A percentile compares a stretch with the other conserved stretches of the same genome.
Evolutionary conservation across 2,329 filamentous ascomycete species (phyloP).

Genomic region (Emergomyces pasteurianus): DNA sequence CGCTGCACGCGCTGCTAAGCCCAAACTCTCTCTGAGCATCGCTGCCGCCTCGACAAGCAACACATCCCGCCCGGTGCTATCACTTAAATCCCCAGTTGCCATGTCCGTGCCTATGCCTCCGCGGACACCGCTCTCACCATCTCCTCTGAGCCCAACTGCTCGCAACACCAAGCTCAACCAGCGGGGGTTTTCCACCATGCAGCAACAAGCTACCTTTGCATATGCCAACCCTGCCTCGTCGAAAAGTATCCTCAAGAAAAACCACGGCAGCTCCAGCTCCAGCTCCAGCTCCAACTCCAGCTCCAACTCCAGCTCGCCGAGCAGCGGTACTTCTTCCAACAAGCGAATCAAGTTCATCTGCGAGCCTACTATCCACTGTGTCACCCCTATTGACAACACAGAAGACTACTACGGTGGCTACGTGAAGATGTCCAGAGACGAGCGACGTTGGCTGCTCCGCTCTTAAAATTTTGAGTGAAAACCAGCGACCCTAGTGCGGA

Average conservation of each 20-base stretch:
- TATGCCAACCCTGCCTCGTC: conserved; percentile 35
- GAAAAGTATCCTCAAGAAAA: conserved; percentile 39
- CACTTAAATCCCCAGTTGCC: conserved; percentile 32
- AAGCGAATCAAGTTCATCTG: conserved; percentile 34
- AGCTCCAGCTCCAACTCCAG: too few relatives aligned
- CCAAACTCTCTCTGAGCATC: conserved; percentile 38
- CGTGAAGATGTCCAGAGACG: conserved; percentile 34
- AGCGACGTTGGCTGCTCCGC: conserved; percentile 33
- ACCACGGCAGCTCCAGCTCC: neutral
- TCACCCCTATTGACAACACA: conserved; percentile 37
- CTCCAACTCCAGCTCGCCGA: conserved; percentile 4
- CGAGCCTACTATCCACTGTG: conserved; percentile 34
- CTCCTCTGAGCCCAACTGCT: conserved; percentile 30
- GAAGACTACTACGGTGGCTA: conserved; percentile 39
- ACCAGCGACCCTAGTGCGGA: neutral
- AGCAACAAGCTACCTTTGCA: conserved; percentile 27
- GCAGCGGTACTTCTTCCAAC: conserved; percentile 9
- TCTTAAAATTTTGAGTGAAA: conserved; percentile 19
- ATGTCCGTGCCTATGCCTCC: conserved; percentile 16
- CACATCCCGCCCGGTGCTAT: conserved; percentile 25
- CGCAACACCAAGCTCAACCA: conserved; percentile 27
- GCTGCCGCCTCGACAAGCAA: conserved; percentile 22
- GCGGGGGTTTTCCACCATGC: conserved; percentile 28
- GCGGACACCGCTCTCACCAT: conserved; percentile 33
- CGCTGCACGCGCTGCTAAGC: conserved; percentile 29